phyloP scores from a whole-genome alignment of 176 grass and related monocot genomes.

The Luzula sylvatica region DNA sequence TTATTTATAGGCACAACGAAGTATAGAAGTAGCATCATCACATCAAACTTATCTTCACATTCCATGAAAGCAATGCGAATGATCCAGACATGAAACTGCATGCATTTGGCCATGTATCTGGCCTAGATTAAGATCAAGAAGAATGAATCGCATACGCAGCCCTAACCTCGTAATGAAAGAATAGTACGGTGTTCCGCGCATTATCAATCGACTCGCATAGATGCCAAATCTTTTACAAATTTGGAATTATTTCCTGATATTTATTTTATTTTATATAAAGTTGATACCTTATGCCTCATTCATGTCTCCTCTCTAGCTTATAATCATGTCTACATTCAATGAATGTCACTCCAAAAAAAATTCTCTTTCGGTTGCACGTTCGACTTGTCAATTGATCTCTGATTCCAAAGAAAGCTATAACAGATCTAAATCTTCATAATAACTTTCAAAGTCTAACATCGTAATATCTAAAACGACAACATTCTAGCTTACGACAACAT shows the following conservation, averaged over 20 bases:
- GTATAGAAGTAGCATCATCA: too few species aligned
- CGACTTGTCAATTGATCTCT: background rate
- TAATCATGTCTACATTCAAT: slow-evolving; percentile 52
- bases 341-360: slow-evolving; percentile 5
- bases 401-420: background rate
- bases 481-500: too few species aligned
- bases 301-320: background rate
- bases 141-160: background rate
- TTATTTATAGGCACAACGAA: slow-evolving; percentile 42
- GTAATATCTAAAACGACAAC: too few species aligned
- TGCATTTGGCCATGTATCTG: slow-evolving; percentile 44
- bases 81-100: slow-evolving; percentile 7
- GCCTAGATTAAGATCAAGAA: slow-evolving; percentile 29
- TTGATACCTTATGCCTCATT: background rate
- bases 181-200: background rate
- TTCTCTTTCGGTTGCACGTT: background rate
- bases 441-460: too few species aligned
- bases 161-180: background rate
- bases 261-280: too few species aligned
- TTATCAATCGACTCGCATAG: background rate
- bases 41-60: background rate
- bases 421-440: too few species aligned
- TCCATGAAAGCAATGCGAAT: slow-evolving; percentile 4
- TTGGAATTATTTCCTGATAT: too few species aligned
- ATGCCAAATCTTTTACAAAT: background rate